phyloP scores from a whole-genome alignment of 1,284 basidiomycete genomes.

The Leccinum subrobustum region DNA sequence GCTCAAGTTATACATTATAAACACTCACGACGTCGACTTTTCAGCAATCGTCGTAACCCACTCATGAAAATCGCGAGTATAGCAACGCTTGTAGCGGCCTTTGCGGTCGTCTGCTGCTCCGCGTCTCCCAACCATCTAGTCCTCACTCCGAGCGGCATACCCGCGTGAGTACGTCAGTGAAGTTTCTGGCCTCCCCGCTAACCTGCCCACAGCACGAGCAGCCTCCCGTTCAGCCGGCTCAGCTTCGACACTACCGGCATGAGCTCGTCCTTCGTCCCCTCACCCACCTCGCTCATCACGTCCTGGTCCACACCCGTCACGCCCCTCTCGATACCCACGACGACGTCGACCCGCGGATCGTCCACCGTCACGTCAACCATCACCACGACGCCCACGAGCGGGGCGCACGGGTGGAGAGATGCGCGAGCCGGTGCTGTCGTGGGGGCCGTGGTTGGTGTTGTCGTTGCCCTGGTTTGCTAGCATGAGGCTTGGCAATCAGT shows the following conservation, averaged over 20 bases:
- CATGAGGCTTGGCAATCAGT: background rate
- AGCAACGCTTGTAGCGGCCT: constrained; percentile 1
- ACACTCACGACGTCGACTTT: background rate
- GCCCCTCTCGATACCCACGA: constrained; percentile 9
- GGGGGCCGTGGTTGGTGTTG: constrained; percentile 7
- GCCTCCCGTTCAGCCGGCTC: constrained; percentile 18
- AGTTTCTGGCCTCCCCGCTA: background rate
- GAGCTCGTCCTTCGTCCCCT: constrained; percentile 18
- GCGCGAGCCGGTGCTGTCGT: background rate
- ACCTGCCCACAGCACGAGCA: constrained; percentile 14
- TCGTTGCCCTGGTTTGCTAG: constrained; percentile 1
- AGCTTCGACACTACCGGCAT: constrained; percentile 26
- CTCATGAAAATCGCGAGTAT: constrained; percentile 13
- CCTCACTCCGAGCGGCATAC: constrained; percentile 18
- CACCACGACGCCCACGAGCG: background rate
- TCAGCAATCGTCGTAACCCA: background rate
- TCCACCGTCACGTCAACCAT: background rate
- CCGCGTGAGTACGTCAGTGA: constrained; percentile 17
- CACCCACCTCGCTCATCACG: constrained; percentile 28
- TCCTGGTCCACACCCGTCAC: constrained; percentile 24
- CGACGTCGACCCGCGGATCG: background rate
- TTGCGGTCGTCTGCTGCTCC: constrained; percentile 11
- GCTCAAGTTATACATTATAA: background rate
- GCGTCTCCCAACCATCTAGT: constrained; percentile 5
- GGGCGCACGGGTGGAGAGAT: constrained; percentile 4